Percentiles rank a stretch among this genome's conserved stretches.
These are phyloP conservation scores for Aureobasidium sp. DNA, from an alignment of 2,329 filamentous ascomycete genomes.

Conservation along the genomic window DNA sequence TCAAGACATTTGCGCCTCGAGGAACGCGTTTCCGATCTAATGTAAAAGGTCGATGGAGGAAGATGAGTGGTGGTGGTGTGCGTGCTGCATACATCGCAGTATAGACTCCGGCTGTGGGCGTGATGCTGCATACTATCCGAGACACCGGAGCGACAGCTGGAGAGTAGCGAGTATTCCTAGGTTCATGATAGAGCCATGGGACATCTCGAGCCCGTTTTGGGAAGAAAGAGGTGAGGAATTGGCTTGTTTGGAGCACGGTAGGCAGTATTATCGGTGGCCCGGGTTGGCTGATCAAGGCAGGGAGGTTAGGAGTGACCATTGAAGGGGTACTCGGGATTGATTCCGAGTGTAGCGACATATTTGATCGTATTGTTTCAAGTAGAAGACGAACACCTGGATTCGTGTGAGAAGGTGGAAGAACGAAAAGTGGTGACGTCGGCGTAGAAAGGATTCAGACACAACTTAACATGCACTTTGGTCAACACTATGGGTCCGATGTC, in stretches of 20 bases:
- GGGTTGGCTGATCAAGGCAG: background rate
- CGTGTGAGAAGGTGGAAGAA: background rate
- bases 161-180: background rate
- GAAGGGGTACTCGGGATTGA: background rate
- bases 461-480: background rate
- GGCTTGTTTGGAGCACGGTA: background rate
- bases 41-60: constrained; percentile 12
- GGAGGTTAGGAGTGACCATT: background rate
- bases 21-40: constrained; percentile 2
- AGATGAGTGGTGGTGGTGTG: background rate
- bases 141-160: background rate
- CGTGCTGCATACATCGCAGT: background rate
- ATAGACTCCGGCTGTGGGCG: constrained; percentile 12
- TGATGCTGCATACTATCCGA: constrained; percentile 8
- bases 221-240: constrained; percentile 10
- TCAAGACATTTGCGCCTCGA: background rate
- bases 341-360: background rate
- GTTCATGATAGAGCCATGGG: constrained; percentile 8
- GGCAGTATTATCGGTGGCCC: background rate
- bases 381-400: background rate
- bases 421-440: background rate
- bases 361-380: background rate
- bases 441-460: background rate
- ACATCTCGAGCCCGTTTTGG: constrained; percentile 9
- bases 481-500: too few species aligned